Evolutionary conservation across 805 yeast genomes (phyloP).

Genomic region (Candida succiphila): DNA sequence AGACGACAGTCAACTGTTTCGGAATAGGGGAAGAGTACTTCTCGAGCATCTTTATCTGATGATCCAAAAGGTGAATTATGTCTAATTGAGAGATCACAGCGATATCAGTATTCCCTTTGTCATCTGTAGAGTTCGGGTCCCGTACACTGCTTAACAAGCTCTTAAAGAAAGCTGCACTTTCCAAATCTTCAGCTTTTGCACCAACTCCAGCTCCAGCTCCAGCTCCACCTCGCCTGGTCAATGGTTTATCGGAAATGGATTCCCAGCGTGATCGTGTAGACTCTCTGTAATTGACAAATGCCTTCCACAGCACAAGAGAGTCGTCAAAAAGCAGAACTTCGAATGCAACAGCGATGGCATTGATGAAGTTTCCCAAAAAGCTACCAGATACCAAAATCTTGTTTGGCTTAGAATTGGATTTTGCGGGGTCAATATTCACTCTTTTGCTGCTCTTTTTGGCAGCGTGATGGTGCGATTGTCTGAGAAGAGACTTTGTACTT

Average conservation of each 20-base stretch:
- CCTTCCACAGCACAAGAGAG: constrained; percentile 29
- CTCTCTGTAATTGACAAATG: constrained; percentile 27
- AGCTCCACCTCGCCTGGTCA: too few species aligned
- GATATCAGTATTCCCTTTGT: constrained; percentile 10
- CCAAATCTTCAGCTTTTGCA: background rate
- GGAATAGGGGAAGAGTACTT: constrained; percentile 42
- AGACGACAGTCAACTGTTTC: constrained; percentile 27
- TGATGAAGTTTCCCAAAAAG: constrained; percentile 37
- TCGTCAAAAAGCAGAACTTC: constrained; percentile 39
- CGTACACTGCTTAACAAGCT: too few species aligned
- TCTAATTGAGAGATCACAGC: constrained; percentile 41
- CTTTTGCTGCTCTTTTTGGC: background rate
- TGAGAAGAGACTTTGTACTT: constrained; percentile 22
- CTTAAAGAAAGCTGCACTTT: background rate
- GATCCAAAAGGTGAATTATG: constrained; percentile 36
- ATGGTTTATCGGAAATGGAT: constrained; percentile 9
- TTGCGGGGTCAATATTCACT: constrained; percentile 7
- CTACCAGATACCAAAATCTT: constrained; percentile 25
- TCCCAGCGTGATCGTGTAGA: constrained; percentile 11
- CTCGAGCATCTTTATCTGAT: constrained; percentile 45
- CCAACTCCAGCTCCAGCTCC: constrained; percentile 1
- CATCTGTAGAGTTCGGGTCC: too few species aligned
- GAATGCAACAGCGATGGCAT: constrained; percentile 27
- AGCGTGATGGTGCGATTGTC: too few species aligned
- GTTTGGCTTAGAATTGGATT: constrained; percentile 13